Evolutionary conservation across 148 eudicot species (phyloP), one percentile per base, ranked within the genome.

Genomic region (Euryodendron excelsum): DNA sequence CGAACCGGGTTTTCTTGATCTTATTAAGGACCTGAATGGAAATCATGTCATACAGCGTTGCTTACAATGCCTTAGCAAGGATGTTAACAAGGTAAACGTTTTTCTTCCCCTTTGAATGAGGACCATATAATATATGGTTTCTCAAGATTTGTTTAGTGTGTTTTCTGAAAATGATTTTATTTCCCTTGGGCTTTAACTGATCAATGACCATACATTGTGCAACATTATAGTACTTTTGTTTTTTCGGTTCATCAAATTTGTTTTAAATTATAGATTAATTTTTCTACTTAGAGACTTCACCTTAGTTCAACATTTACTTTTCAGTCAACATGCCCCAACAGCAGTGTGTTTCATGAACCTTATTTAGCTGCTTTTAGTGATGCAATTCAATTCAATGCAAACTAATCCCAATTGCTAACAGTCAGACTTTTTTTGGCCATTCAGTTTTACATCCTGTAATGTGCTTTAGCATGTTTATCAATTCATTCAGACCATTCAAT

Each of bases 41-140:
- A 90, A 90, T 84, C 97, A 92, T 82, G 97, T 92, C 69, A 85
- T 90, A 62, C 91, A 87, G 78, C 87, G 89, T 50, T 92, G 97
- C 80, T 85, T 92, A 81, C 86, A 87, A 60, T 85, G 81, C 79
- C 87, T 92, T 56, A 82, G 83, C 81, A 82, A 72, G 72, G 91
- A 92, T 44, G 90, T 90, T 59, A 90, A 84, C 77, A 85, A 89
- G 97, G 97, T 92, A 85, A 55, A 58, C 37, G 44, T 66, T 53
- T n/a, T 67, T 52, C 65, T n/a, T 47, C 28, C 28, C 12, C 1
- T 23, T 48, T 65, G 41, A 21, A 14, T 6, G 18, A 52, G 56
- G 67, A 36, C 27, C 25, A 11, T 41, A 4, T 6, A 65, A 31
- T n/a, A 31, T n/a, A 34, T 33, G 27, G 44, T 48, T 71, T 17